phyloP scores from a whole-genome alignment of 441 rosid species.

The Jatropha podagrica region DNA sequence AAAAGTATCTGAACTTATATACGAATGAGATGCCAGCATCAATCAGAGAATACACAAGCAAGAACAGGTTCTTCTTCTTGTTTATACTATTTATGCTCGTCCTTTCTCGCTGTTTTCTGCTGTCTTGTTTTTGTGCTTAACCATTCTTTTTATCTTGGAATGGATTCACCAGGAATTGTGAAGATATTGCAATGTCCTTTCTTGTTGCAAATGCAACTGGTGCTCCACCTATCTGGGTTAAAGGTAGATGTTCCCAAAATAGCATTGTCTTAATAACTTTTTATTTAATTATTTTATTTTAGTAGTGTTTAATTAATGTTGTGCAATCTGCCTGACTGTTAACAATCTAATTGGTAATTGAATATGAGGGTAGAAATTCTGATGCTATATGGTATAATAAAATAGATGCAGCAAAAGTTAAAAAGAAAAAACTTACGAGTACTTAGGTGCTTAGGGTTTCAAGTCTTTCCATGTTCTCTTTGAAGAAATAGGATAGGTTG shows the following conservation, averaged over 20 bases:
- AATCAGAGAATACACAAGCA: conserved; percentile 57
- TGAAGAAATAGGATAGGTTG: conserved; percentile 2
- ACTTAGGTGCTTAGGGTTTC: background rate
- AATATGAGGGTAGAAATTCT: background rate
- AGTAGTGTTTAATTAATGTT: background rate
- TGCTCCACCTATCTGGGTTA: conserved; percentile 92
- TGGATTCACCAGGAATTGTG: conserved; percentile 74
- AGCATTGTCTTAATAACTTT: background rate
- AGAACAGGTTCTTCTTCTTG: conserved; percentile 56
- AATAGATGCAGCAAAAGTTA: background rate
- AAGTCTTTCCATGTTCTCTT: background rate
- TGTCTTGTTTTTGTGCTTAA: conserved; percentile 15
- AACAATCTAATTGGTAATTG: background rate
- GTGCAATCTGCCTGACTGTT: background rate
- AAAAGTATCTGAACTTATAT: conserved; percentile 73
- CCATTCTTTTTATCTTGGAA: conserved; percentile 23
- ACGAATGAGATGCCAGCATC: conserved; percentile 79
- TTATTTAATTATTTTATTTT: background rate
- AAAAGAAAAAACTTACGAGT: too few relatives aligned
- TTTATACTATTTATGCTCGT: background rate
- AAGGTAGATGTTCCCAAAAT: conserved; percentile 47
- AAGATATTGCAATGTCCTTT: conserved; percentile 98
- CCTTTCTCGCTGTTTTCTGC: background rate
- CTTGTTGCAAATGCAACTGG: conserved; percentile 83
- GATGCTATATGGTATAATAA: background rate